A percentile compares a stretch with the other conserved stretches of the same genome.
Conservation (phyloP, 2,329 filamentous ascomycete genomes). For the Sclerotinia borealis region DNA sequence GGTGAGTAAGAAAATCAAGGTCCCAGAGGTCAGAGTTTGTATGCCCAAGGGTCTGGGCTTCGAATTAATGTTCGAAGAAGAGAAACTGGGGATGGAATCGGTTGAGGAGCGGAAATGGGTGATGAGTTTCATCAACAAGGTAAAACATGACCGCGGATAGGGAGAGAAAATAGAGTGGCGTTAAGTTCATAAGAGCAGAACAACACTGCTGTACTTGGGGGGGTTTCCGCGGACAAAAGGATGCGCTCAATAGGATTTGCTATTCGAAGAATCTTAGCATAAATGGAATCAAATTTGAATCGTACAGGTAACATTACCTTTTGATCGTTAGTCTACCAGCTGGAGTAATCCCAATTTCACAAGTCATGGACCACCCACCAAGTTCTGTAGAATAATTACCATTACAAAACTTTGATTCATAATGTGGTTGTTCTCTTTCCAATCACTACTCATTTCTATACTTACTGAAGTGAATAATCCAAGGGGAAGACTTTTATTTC, state of each 20-base stretch:
- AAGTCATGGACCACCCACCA: background rate
- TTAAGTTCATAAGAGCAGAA: background rate
- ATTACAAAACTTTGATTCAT: background rate
- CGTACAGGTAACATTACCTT: background rate
- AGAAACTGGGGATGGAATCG: background rate
- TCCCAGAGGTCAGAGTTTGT: background rate
- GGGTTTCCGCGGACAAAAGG: background rate
- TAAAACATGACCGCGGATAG: background rate
- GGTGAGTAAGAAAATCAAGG: background rate
- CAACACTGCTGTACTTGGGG: background rate
- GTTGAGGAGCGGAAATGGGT: background rate
- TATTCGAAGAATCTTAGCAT: background rate
- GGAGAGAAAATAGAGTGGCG: background rate
- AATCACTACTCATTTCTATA: no score
- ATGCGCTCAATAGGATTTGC: background rate
- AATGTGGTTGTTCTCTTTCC: no score
- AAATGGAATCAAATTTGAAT: background rate
- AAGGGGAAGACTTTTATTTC: no score
- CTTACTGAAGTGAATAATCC: no score
- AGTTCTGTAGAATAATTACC: no score
- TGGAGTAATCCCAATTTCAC: background rate
- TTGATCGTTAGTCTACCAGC: no score
- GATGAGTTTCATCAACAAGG: background rate
- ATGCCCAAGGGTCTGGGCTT: background rate
- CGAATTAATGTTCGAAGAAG: background rate